Conservation (phyloP, 306 rosid genomes). For the Aeschynomene evenia region DNA sequence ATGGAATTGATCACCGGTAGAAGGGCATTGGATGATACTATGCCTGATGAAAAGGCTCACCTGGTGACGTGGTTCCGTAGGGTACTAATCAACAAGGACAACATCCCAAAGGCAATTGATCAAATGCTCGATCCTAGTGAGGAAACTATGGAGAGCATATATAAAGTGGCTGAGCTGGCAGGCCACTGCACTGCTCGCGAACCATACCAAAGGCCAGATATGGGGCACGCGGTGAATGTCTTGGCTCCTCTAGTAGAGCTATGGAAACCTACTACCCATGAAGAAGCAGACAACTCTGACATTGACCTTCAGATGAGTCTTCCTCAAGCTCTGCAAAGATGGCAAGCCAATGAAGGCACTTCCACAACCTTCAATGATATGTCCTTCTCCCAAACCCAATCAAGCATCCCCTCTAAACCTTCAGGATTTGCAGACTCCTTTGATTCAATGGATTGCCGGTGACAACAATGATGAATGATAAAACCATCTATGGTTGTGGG, state of each 20-base stretch:
- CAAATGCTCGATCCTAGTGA: constrained; percentile 69
- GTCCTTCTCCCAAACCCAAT: constrained; percentile 69
- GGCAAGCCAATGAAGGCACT: constrained; percentile 96
- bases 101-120: constrained; percentile 85
- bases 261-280: constrained; percentile 67
- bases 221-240: constrained; percentile 88
- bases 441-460: constrained; percentile 76
- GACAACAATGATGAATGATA: constrained; percentile 10
- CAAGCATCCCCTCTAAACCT: constrained; percentile 85
- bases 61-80: constrained; percentile 87
- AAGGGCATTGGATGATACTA: constrained; percentile 67
- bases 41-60: constrained; percentile 85
- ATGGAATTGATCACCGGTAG: constrained; percentile 86
- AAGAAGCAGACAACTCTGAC: constrained; percentile 56
- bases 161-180: constrained; percentile 85
- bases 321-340: constrained; percentile 77
- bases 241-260: constrained; percentile 74
- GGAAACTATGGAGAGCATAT: constrained; percentile 88
- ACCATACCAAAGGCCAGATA: constrained; percentile 89
- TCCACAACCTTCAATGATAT: constrained; percentile 61
- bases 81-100: constrained; percentile 73
- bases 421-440: constrained; percentile 72
- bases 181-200: constrained; percentile 88
- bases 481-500: constrained; percentile 4
- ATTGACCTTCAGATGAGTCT: constrained; percentile 64